Conservation (phyloP, 2,329 filamentous ascomycete species). For the Aspergillus versicolor region DNA sequence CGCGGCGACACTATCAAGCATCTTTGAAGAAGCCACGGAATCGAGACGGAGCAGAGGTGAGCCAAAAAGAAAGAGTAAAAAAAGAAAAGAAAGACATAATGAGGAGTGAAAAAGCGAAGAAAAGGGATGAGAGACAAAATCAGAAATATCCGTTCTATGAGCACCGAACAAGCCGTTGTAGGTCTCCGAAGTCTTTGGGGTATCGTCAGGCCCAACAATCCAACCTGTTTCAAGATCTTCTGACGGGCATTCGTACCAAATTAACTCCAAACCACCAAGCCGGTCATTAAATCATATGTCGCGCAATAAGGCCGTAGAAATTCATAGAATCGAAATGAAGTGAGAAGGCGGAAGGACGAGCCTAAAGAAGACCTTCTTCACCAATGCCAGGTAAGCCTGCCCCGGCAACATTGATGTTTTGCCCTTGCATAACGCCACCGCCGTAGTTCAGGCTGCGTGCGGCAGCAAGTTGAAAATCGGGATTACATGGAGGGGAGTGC, state of each 20-base stretch:
- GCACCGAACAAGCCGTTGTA: slow-evolving; percentile 19
- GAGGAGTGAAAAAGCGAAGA: background rate
- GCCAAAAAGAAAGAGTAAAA: background rate
- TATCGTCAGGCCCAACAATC: slow-evolving; percentile 17
- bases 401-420: slow-evolving; percentile 49
- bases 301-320: slow-evolving; percentile 26
- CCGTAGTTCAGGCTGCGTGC: slow-evolving; percentile 39
- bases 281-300: slow-evolving; percentile 31
- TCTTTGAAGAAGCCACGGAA: background rate
- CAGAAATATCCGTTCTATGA: slow-evolving; percentile 5
- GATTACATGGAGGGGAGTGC: slow-evolving; percentile 86
- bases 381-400: slow-evolving; percentile 49
- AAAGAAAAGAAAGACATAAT: background rate
- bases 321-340: slow-evolving; percentile 30
- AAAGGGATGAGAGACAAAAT: slow-evolving; percentile 9
- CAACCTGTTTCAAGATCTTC: slow-evolving; percentile 13
- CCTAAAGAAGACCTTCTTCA: slow-evolving; percentile 42
- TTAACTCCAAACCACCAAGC: slow-evolving; percentile 31
- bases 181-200: slow-evolving; percentile 2
- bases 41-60: background rate
- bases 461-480: slow-evolving; percentile 65
- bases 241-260: slow-evolving; percentile 21
- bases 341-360: slow-evolving; percentile 11
- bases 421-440: slow-evolving; percentile 46
- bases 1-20: background rate